Evolutionary conservation across 306 rosid genomes (phyloP), one percentile per base, ranked within the genome.

Genomic region (Benincasa hispida): DNA sequence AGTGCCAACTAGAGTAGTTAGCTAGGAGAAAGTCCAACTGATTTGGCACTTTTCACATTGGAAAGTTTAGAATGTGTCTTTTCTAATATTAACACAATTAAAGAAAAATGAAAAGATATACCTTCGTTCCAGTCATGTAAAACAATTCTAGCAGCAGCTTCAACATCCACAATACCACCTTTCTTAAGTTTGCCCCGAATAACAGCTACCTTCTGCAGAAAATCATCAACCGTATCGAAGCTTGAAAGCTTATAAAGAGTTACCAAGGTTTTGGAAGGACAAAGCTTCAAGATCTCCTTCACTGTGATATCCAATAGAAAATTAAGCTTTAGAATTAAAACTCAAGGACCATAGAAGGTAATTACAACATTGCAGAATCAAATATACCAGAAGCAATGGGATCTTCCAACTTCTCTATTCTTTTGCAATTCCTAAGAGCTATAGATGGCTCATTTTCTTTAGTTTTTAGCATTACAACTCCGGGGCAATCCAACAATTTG

Each of bases 121-220:
- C 99, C 99, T 80, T 88, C 89, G 45, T 95, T 95, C 98, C 99
- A 95, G 81, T 95, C 99, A 66, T 87, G 98, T 80, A 95, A 92
- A 79, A 95, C 75, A 13, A 95, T 95, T 83, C 92, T 88, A 39
- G 98, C 99, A 19, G 97, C 83, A 76, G 99, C 87, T 9, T 74
- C 88, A 19, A 84, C 74, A 79, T 95, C 99, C 76, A 89, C 86
- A 56, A 92, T 32, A 62, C 97, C 99, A 56, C 99, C 98, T 81
- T 89, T 95, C 83, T 90, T 95, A 37, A 92, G 97, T 85, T 88
- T 95, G 27, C 99, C 99, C 85, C 98, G 88, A 77, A 90, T 89
- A 25, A 91, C 77, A 63, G 98, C 97, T 17, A 95, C 91, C 87
- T 86, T 89, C 83, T 83, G 93, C 55, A 95, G 84, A 75, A 92